Evolutionary conservation across 805 yeast genomes (phyloP).

Genomic region (Hanseniaspora taiwanica): DNA sequence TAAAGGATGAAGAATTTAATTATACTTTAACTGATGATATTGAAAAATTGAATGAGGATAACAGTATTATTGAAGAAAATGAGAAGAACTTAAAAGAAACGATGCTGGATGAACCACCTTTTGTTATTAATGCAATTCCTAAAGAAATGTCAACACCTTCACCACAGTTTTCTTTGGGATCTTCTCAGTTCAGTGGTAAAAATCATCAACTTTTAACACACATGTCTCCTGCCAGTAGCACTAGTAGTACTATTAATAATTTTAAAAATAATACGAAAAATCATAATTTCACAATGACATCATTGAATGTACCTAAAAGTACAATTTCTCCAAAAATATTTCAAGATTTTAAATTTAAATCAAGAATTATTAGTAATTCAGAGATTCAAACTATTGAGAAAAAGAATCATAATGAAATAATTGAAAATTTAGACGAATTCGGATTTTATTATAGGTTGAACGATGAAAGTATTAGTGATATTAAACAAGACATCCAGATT

Average conservation of each 20-base stretch:
- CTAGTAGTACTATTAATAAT: background rate
- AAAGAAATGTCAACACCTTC: background rate
- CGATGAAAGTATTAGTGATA: too few species aligned
- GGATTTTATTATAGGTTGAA: too few species aligned
- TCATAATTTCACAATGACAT: too few species aligned
- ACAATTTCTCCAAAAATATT: background rate
- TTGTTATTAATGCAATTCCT: too few species aligned
- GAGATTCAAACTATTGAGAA: slow-evolving; percentile 1
- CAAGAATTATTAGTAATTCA: slow-evolving; percentile 15
- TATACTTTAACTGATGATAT: too few species aligned
- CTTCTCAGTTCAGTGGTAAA: slow-evolving; percentile 1
- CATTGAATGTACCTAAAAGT: too few species aligned
- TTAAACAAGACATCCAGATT: too few species aligned
- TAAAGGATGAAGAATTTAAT: background rate
- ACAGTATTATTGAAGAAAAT: background rate
- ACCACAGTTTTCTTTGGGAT: background rate
- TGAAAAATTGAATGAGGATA: background rate
- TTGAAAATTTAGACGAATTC: too few species aligned
- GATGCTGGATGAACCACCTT: too few species aligned
- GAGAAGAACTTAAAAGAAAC: background rate
- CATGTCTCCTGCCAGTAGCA: background rate
- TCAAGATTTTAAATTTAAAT: slow-evolving; percentile 15
- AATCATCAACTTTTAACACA: too few species aligned
- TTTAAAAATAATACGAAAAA: background rate
- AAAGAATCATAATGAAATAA: too few species aligned